Evolutionary conservation across 2,329 filamentous ascomycete genomes (phyloP), one percentile per base, ranked within the genome.

Genomic region (Botrytis medusae): DNA sequence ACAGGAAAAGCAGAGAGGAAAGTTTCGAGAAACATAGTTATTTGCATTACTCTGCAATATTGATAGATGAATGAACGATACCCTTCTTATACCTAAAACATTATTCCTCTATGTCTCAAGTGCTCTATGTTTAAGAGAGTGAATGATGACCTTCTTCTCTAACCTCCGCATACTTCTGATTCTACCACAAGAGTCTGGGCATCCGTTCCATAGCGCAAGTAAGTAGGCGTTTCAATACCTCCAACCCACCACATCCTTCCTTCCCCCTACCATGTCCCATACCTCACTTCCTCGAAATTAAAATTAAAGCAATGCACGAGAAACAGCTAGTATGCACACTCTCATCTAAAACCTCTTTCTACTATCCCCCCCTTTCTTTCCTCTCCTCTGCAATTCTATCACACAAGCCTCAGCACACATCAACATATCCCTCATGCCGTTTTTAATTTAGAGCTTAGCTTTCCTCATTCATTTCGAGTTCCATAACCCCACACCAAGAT

Each of bases 31-130:
- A 65, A 51, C 2, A 40, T 46, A 71, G 37, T 72, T 67, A 59
- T n/a, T 65, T 46, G 40, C 62, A 8, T 69, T 42, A 6, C 34
- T 57, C 18, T 7, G 65, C 48, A 54, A 69, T 4, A 25, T 57
- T 57, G 61, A 44, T 63, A 44, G n/a, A 46, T 46, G n/a, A 69
- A 69, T 57, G 34, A 69, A 69, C n/a, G 48, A 69, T 69, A 69
- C 65, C 65, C 65, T 44, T n/a, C 32, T 42, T 42, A 10, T 32
- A 18, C 29, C 22, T 18, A 20, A 14, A 44, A 32, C 20, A 12
- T 22, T 8, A 1, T 57, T 4, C 3, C 34, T 48, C 46, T 25
- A 6, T 25, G 22, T 37, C 2, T 4, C 32, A 7, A 37, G 34
- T 37, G 34, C 34, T 37, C 34, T 37, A 37, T 37, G 34, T 37